Evolutionary conservation across 257 asterid genomes (phyloP), one percentile per base, ranked within the genome.

Genomic region (Paraleonurus japonicus): DNA sequence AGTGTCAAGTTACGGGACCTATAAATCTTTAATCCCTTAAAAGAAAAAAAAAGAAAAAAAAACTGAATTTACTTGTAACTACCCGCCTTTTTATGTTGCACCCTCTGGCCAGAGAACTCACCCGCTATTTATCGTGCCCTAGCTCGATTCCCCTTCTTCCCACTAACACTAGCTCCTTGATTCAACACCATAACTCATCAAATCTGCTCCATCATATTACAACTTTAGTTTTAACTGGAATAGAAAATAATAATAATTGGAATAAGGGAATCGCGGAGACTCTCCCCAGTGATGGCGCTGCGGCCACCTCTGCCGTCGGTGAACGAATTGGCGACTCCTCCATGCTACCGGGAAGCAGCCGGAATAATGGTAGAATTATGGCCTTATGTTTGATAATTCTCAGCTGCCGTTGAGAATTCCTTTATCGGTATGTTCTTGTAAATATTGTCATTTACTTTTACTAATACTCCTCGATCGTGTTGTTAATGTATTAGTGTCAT

Each of bases 281-380:
- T n/a, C 70, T 76, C 63, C 37, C 67, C 63, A 22, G 57, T 61
- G 76, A 72, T 70, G 80, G 69, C 73, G 35, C 76, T 61, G 57
- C 73, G 69, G 69, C 76, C 64, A 65, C 76, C 51, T 71, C 27
- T 45, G 66, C 76, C 55, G 69, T 72, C 67, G 72, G 81, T 23
- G 80, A 62, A 54, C 72, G 10, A 41, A 13, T 39, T 65, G 64
- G 75, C 72, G 55, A 43, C 62, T 7, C 55, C 24, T 3, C 19
- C 13, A 23, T 64, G 75, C 58, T 45, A 10, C 68, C 47, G 28
- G 1, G 4, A 41, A 24, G 72, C 68, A 77, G 16, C 50, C 37
- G 41, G 7, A 55, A 32, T 71, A 58, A 1, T 50, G 12, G 65
- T 73, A 20, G 58, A 50, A 37, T 24, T 33, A 23, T 6, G 35